Conservation (phyloP, 2,329 filamentous ascomycete genomes). For the Fusarium pininemorale region DNA sequence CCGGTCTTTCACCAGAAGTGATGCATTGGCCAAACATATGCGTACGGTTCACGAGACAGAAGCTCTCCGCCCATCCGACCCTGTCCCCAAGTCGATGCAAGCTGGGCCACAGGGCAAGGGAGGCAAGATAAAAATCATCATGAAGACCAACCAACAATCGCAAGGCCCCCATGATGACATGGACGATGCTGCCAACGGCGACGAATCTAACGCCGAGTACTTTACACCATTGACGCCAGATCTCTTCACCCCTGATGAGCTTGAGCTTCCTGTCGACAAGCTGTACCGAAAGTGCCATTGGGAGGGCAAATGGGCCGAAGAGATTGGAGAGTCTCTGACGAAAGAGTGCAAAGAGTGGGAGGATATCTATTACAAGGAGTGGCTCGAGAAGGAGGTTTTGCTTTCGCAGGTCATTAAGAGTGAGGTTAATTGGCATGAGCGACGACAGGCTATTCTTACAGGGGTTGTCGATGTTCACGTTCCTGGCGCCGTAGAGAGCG, state of each 20-base stretch:
- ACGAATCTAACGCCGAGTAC: constrained; percentile 66
- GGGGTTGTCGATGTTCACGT: constrained; percentile 58
- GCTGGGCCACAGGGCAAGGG: constrained; percentile 54
- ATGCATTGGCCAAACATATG: constrained; percentile 98
- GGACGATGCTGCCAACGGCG: constrained; percentile 64
- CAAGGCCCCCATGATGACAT: constrained; percentile 66
- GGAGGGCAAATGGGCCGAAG: constrained; percentile 77
- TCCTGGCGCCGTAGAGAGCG: constrained; percentile 43
- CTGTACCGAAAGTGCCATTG: constrained; percentile 74
- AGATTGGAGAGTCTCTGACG: constrained; percentile 70
- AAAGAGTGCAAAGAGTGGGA: constrained; percentile 74
- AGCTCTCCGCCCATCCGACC: constrained; percentile 81
- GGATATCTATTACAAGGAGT: constrained; percentile 73
- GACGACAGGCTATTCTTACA: constrained; percentile 64
- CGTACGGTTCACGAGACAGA: constrained; percentile 98
- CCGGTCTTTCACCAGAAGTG: constrained; percentile 93
- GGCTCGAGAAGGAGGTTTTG: constrained; percentile 81
- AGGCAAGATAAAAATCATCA: constrained; percentile 69
- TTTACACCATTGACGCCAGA: constrained; percentile 65
- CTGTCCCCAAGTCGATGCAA: constrained; percentile 76
- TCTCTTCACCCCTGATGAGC: constrained; percentile 73
- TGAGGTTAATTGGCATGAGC: constrained; percentile 72
- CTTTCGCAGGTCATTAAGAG: constrained; percentile 75
- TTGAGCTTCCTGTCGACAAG: constrained; percentile 65
- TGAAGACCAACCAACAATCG: constrained; percentile 66